Conservation (phyloP, 208 protist genomes). For the Crithidia expoeki region DNA sequence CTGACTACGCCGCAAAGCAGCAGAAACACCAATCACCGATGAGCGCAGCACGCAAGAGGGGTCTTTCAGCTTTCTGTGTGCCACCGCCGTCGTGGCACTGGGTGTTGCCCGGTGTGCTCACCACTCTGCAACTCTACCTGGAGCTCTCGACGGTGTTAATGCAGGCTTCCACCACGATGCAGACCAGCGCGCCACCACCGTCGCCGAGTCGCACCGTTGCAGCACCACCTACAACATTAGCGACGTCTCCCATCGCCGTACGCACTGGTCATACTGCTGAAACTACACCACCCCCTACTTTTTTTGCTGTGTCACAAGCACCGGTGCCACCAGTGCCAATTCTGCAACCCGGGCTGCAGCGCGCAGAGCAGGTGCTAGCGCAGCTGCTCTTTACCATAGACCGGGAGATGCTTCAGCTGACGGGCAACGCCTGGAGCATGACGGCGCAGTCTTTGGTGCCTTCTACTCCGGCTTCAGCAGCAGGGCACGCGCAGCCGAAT, state of each 20-base stretch:
- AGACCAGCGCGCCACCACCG: neutral
- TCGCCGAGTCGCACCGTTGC: too few relatives aligned
- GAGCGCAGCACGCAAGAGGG: too few relatives aligned
- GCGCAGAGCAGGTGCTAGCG: constrained; percentile 31
- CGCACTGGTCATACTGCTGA: too few relatives aligned
- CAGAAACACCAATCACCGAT: too few relatives aligned
- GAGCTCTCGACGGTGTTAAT: constrained; percentile 26
- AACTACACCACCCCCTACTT: neutral
- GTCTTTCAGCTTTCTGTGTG: neutral
- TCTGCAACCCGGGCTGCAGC: constrained; percentile 17
- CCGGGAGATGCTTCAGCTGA: constrained; percentile 33
- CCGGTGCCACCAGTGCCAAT: constrained; percentile 16
- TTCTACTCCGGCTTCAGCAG: too few relatives aligned
- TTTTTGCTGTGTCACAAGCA: neutral
- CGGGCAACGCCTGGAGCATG: constrained; percentile 24
- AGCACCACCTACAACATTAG: too few relatives aligned
- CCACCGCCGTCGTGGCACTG: constrained; percentile 24
- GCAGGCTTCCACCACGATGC: constrained; percentile 22
- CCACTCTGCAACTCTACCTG: constrained; percentile 33
- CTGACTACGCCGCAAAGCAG: too few relatives aligned
- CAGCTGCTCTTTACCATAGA: constrained; percentile 31
- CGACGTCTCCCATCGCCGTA: too few relatives aligned
- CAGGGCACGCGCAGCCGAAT: too few relatives aligned
- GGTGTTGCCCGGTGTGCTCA: constrained; percentile 32
- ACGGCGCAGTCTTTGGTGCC: neutral